These are phyloP conservation scores for Talaromyces piceae DNA, from an alignment of 2,329 filamentous ascomycete species.

Conservation along the genomic window DNA sequence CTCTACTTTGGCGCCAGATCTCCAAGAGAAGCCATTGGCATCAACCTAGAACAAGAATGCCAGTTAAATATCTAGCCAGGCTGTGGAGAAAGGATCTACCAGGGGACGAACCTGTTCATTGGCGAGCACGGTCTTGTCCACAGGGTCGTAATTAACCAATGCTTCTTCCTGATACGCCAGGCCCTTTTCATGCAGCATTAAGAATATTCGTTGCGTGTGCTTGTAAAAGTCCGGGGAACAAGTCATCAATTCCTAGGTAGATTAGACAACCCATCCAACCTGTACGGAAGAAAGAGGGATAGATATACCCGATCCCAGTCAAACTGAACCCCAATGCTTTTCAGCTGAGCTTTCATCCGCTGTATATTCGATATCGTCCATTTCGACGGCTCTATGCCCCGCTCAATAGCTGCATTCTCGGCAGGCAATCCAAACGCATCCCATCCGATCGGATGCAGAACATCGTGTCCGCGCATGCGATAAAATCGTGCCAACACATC, in stretches of 20 bases:
- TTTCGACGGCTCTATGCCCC: conserved; percentile 64
- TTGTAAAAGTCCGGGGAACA: conserved; percentile 82
- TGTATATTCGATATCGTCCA: conserved; percentile 79
- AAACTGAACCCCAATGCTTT: conserved; percentile 72
- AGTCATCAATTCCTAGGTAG: conserved; percentile 66
- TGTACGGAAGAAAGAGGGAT: conserved; percentile 25
- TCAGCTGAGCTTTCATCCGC: conserved; percentile 76
- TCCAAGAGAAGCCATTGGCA: conserved; percentile 75
- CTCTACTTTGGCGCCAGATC: conserved; percentile 77
- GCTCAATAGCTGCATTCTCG: conserved; percentile 83
- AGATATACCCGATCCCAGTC: conserved; percentile 68
- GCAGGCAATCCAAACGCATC: conserved; percentile 86
- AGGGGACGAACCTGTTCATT: conserved; percentile 61
- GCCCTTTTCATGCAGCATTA: conserved; percentile 64
- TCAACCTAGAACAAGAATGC: conserved; percentile 50
- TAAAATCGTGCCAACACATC: conserved; percentile 75
- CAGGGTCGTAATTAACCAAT: conserved; percentile 81
- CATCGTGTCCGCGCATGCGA: conserved; percentile 64
- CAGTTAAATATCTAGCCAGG: no score
- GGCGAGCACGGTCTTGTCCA: conserved; percentile 81
- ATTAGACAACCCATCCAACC: conserved; percentile 2
- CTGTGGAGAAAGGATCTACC: neutral
- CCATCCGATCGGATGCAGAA: conserved; percentile 89
- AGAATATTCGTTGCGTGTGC: conserved; percentile 79
- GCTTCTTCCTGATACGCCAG: conserved; percentile 78